Base-by-base conservation (phyloP, 345 rosid species). In the Syzygium jambos region DNA sequence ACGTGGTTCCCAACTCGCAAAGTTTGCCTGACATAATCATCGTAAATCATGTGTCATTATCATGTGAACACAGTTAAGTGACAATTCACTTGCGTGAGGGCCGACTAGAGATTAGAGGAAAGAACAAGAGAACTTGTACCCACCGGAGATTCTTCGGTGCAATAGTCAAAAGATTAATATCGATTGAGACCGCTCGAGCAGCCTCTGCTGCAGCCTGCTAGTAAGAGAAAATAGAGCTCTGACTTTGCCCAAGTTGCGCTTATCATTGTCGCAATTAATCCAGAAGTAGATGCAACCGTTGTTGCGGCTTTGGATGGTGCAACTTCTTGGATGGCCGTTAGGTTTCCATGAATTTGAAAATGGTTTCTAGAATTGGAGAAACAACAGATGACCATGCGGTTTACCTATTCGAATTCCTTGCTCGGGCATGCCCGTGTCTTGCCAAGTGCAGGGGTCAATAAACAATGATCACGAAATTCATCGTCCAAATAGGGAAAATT, bases 1-100 rank as follows among this genome's bases (percentile, higher is more conserved):
- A 53, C 92, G 85, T n/a, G 99, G 99, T 78, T 96, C 98, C 99
- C 99, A 96, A 89, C 93, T 92, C 2, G 97, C 98, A 87, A 93
- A 95, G 87, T 95, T 94, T 30, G 96, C 98, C 99, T 94, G 91
- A 43, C 53, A 51, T 65, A 2, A 85, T 22, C 46, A n/a, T 38
- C 22, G 11, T 25, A 25, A 77, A 68, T 29, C 27, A 46, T 2
- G 3, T 19, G 82, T 25, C 43, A n/a, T 30, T 19, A 23, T 17
- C 6, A 53, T 80, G 43, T 43, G 29, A 30, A 78, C 17, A 29
- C 21, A 55, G 85, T n/a, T 2, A 3, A 84, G 30, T 43, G 46
- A 34, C 22, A 65, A 34, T 17, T 17, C 6, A 30, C 23, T 17
- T 68, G 46, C 38, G 6, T 5, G 38, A 34, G 7, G 5, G 25